Evolutionary conservation across 331 rosid genomes (phyloP), one percentile per base, ranked within the genome.

Genomic region (Erythrophleum ivorense): DNA sequence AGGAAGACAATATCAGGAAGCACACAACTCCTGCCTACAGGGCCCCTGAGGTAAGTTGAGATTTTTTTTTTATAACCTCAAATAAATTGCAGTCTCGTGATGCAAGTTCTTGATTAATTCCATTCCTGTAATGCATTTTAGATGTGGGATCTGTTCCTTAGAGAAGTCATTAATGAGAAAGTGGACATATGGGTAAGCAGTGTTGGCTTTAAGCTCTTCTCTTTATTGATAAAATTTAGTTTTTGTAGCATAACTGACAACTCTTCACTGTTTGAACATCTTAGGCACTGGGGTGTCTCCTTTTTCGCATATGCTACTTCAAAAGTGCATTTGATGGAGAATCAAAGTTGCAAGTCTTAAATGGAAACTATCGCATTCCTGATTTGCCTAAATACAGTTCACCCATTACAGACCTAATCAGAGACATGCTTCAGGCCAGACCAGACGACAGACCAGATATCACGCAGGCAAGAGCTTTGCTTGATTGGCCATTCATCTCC

Each of bases 381-480:
- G 99, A 95, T 53, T 65, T 84, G 49, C 98, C 99, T 0, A 93
- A 89, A 75, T 95, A 87, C 85, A 88, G 87, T 83, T 86, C 97
- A 21, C 66, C 68, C 2, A 55, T 95, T 69, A 91, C 91, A 9
- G 92, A 91, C 87, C 92, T 95, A 60, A 93, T 93, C 87, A 93
- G 84, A 83, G 97, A 95, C 85, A 89, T 95, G 98, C 99, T 95
- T 81, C 98, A 93, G 86, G 91, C 93, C 43, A 87, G 90, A 81
- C 99, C 98, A 64, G 94, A 93, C 38, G 94, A 93, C 94, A 84
- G 99, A 95, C 99, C 99, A 83, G 99, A 95, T 85, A 93, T 95
- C 99, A 93, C 97, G 94, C 99, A 93, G 99, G 99, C 98, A 95
- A 95, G 99, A 91, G 90, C 97, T 95, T 95, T 95, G 97, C 98